These are phyloP conservation scores for Sphaceloma murrayae DNA, from an alignment of 2,329 filamentous ascomycete genomes.

Conservation along the genomic window DNA sequence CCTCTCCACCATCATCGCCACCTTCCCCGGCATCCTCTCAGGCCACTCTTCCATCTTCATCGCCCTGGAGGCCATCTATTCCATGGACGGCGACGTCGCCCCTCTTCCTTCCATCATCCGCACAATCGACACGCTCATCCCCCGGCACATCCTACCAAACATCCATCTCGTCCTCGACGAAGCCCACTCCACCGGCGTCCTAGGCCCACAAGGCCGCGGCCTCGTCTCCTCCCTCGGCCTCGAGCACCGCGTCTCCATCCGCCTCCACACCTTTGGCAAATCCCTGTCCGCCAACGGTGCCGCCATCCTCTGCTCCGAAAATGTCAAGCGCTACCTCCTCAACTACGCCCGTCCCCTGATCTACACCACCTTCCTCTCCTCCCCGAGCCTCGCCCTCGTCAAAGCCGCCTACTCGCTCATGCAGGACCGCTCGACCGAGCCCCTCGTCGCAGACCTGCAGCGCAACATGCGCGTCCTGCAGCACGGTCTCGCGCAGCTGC, in stretches of 20 bases:
- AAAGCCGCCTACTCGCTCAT: slow-evolving; percentile 50
- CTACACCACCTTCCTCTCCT: slow-evolving; percentile 61
- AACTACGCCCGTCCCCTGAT: slow-evolving; percentile 69
- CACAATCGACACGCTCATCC: slow-evolving; percentile 47
- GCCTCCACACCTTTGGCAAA: slow-evolving; percentile 59
- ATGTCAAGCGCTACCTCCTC: slow-evolving; percentile 55
- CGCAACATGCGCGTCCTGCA: slow-evolving; percentile 39
- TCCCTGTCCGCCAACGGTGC: slow-evolving; percentile 59
- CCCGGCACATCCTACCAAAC: slow-evolving; percentile 38
- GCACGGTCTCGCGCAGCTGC: slow-evolving; percentile 32
- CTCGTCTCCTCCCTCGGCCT: slow-evolving; percentile 49
- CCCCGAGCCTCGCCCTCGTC: slow-evolving; percentile 51
- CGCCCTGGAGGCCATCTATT: slow-evolving; percentile 64
- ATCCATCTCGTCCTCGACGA: slow-evolving; percentile 58
- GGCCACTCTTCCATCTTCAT: slow-evolving; percentile 52
- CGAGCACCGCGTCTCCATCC: slow-evolving; percentile 47
- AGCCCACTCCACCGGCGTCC: slow-evolving; percentile 55
- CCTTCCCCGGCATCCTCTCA: slow-evolving; percentile 25
- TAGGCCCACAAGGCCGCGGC: slow-evolving; percentile 48
- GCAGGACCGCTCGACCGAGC: slow-evolving; percentile 39
- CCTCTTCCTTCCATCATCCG: slow-evolving; percentile 53
- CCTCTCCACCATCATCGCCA: slow-evolving; percentile 26
- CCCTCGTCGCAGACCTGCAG: slow-evolving; percentile 30
- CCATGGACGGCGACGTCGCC: slow-evolving; percentile 71
- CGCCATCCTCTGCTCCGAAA: slow-evolving; percentile 52